Evolutionary conservation across 1,284 basidiomycete species (phyloP).

Genomic region (Microbotryum scabiosae): DNA sequence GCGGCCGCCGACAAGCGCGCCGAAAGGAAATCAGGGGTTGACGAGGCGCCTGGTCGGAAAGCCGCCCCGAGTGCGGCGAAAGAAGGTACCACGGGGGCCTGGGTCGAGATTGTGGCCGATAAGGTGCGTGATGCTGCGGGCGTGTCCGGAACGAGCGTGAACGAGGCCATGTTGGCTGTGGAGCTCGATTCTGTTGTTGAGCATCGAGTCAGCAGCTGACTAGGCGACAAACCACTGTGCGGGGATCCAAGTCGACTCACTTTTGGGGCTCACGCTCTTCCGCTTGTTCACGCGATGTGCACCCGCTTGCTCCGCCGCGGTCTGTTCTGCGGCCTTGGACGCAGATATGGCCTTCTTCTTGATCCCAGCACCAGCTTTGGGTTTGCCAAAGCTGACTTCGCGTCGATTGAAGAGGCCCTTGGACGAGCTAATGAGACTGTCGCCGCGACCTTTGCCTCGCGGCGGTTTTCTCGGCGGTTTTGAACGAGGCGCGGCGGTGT

Average conservation of each 20-base stretch:
- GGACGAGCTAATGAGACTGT: constrained; percentile 3
- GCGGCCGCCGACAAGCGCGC: not conserved
- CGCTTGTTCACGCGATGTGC: constrained; percentile 5
- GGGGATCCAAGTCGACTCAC: constrained; percentile 4
- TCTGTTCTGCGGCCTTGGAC: not conserved
- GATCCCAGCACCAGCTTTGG: not conserved
- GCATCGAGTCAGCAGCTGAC: not conserved
- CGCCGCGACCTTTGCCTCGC: constrained; percentile 14
- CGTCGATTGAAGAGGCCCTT: constrained; percentile 9
- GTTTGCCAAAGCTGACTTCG: constrained; percentile 17
- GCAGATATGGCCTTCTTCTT: constrained; percentile 2
- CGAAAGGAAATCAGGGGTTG: not conserved
- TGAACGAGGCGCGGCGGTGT: not conserved
- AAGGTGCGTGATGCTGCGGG: constrained; percentile 6
- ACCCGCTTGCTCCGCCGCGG: not conserved
- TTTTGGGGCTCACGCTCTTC: constrained; percentile 20
- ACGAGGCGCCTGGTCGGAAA: constrained; percentile 21
- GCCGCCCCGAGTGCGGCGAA: constrained; percentile 30
- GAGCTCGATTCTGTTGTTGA: constrained; percentile 8
- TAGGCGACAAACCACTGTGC: not conserved
- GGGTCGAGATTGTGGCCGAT: constrained; percentile 1
- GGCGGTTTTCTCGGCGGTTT: constrained; percentile 17
- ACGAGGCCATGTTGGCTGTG: not conserved
- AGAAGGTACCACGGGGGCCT: constrained; percentile 15
- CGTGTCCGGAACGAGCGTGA: constrained; percentile 25